A percentile compares a stretch with the other conserved stretches of the same genome.
Conservation (phyloP, 495 filamentous ascomycete genomes). For the Viridothelium virens region DNA sequence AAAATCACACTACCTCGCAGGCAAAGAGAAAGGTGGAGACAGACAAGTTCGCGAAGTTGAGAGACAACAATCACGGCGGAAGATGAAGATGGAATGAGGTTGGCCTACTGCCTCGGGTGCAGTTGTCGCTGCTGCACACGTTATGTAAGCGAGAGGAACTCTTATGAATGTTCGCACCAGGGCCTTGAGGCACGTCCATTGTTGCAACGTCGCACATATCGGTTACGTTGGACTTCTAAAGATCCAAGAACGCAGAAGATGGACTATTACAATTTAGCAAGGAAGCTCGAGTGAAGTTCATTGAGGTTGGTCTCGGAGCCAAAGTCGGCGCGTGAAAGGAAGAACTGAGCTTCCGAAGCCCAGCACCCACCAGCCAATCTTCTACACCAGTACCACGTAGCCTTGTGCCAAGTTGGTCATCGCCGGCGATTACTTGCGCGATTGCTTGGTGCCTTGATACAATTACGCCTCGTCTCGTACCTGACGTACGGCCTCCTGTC, state of each 20-base stretch:
- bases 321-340: slow-evolving; percentile 12
- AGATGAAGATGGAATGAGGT: neutral
- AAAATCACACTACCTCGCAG: neutral
- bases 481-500: too few relatives aligned
- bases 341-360: slow-evolving; percentile 10
- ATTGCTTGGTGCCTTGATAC: too few relatives aligned
- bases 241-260: neutral
- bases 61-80: neutral
- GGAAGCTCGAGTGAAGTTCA: neutral
- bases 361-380: neutral
- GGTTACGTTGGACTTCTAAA: neutral
- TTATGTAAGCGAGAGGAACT: slow-evolving; percentile 6
- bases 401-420: too few relatives aligned
- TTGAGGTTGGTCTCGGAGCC: slow-evolving; percentile 10
- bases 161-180: neutral
- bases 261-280: neutral
- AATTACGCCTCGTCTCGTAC: too few relatives aligned
- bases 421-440: too few relatives aligned
- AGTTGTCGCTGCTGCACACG: slow-evolving; percentile 6
- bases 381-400: too few relatives aligned
- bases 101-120: neutral
- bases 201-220: neutral
- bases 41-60: neutral
- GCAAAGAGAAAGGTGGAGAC: neutral
- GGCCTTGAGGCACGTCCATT: neutral